These are phyloP conservation scores for Cryptococcus amylolentus DNA, from an alignment of 1,284 basidiomycete species.

Conservation along the genomic window DNA sequence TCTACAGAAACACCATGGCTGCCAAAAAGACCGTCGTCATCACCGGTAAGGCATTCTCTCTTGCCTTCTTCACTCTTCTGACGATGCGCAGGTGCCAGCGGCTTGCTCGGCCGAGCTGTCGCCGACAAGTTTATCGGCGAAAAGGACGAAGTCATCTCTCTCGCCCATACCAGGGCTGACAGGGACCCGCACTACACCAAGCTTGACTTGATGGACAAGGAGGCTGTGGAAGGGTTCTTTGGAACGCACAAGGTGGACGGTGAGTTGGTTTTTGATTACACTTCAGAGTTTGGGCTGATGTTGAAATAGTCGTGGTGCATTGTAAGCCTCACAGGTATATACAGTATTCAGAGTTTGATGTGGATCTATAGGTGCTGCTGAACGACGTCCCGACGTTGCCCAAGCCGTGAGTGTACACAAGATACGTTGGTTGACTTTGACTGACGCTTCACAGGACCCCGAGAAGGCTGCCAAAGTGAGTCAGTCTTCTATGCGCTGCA, in stretches of 20 bases:
- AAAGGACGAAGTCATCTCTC: constrained; percentile 46
- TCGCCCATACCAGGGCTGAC: constrained; percentile 48
- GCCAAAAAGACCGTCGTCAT: constrained; percentile 7
- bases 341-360: background rate
- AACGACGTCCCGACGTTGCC: constrained; percentile 50
- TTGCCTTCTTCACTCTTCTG: no score
- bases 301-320: background rate
- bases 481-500: background rate
- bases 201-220: constrained; percentile 51
- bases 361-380: constrained; percentile 47
- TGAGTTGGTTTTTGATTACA: constrained; percentile 14
- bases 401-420: constrained; percentile 31
- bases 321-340: background rate
- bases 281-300: constrained; percentile 47
- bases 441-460: constrained; percentile 40
- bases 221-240: constrained; percentile 49
- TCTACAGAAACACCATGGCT: background rate
- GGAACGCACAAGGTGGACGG: constrained; percentile 41
- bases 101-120: constrained; percentile 53
- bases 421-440: background rate
- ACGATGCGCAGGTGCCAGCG: constrained; percentile 50
- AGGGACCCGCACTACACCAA: constrained; percentile 38
- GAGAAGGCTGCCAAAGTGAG: constrained; percentile 44
- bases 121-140: constrained; percentile 28
- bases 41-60: constrained; percentile 2